Conservation (phyloP, 108 stramenopile genomes). For the Pseudonitzschia delicatissima region DNA sequence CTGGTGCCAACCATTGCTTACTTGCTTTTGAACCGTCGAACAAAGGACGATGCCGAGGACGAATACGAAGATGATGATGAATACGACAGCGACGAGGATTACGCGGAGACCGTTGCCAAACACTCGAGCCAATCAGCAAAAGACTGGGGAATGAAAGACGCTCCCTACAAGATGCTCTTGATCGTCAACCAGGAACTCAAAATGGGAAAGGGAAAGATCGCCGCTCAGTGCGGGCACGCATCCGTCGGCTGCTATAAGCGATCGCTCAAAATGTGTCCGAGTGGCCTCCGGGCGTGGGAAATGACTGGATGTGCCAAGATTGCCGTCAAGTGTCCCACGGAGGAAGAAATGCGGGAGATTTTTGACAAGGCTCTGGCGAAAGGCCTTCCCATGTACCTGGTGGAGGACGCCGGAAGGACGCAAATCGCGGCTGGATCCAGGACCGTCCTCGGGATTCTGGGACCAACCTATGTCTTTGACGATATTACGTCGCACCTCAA, state of each 20-base stretch:
- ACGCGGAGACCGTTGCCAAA: constrained; percentile 6
- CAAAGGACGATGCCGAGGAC: constrained; percentile 8
- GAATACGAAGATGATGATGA: constrained; percentile 35
- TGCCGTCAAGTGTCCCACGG: constrained; percentile 81
- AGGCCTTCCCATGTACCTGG: constrained; percentile 81
- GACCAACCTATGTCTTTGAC: constrained; percentile 81
- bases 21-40: constrained; percentile 4
- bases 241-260: constrained; percentile 88
- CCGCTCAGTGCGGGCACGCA: constrained; percentile 90
- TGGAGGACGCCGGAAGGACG: constrained; percentile 91
- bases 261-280: constrained; percentile 57
- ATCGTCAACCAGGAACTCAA: constrained; percentile 72
- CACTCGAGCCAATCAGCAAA: constrained; percentile 12
- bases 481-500: constrained; percentile 86
- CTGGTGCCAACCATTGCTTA: constrained; percentile 42
- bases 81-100: constrained; percentile 37
- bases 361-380: constrained; percentile 49
- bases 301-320: constrained; percentile 89
- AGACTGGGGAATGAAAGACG: constrained; percentile 61
- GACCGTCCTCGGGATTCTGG: constrained; percentile 88
- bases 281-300: constrained; percentile 78
- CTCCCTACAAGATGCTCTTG: constrained; percentile 89
- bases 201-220: constrained; percentile 91
- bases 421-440: constrained; percentile 92
- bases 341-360: constrained; percentile 78